phyloP scores from a whole-genome alignment of 179 eudicot species.

The Actinidia arguta region DNA sequence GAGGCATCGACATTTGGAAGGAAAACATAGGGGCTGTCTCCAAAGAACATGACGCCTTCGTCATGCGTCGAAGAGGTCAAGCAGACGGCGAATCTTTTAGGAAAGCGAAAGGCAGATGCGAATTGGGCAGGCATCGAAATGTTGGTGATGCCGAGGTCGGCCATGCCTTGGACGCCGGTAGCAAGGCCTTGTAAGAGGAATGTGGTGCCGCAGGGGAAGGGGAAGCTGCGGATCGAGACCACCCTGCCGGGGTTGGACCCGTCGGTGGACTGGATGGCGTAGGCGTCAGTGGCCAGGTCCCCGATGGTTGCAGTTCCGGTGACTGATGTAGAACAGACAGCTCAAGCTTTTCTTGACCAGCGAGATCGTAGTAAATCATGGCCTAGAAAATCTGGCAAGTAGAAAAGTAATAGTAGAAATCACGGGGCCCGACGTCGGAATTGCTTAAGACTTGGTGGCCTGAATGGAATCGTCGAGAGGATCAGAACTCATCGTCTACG shows the following conservation, averaged over 20 bases:
- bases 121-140: slow-evolving; percentile 34
- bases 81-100: slow-evolving; percentile 37
- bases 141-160: slow-evolving; percentile 33
- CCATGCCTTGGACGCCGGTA: slow-evolving; percentile 32
- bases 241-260: slow-evolving; percentile 32
- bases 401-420: too few relatives aligned
- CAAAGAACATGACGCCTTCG: slow-evolving; percentile 37
- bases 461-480: too few relatives aligned
- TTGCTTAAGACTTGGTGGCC: too few relatives aligned
- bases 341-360: too few relatives aligned
- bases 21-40: slow-evolving; percentile 37
- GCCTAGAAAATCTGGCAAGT: too few relatives aligned
- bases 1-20: slow-evolving; percentile 27
- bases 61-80: slow-evolving; percentile 29
- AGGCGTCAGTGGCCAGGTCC: slow-evolving; percentile 10
- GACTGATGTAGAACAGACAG: too few relatives aligned
- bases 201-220: slow-evolving; percentile 24
- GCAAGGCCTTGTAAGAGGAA: slow-evolving; percentile 32
- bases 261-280: slow-evolving; percentile 34
- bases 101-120: slow-evolving; percentile 19
- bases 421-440: too few relatives aligned
- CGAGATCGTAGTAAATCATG: too few relatives aligned
- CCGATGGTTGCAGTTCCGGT: slow-evolving; percentile 4
- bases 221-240: slow-evolving; percentile 20
- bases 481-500: too few relatives aligned